These are phyloP conservation scores for Neonectria magnoliae DNA, from an alignment of 2,329 filamentous ascomycete genomes.

Conservation along the genomic window DNA sequence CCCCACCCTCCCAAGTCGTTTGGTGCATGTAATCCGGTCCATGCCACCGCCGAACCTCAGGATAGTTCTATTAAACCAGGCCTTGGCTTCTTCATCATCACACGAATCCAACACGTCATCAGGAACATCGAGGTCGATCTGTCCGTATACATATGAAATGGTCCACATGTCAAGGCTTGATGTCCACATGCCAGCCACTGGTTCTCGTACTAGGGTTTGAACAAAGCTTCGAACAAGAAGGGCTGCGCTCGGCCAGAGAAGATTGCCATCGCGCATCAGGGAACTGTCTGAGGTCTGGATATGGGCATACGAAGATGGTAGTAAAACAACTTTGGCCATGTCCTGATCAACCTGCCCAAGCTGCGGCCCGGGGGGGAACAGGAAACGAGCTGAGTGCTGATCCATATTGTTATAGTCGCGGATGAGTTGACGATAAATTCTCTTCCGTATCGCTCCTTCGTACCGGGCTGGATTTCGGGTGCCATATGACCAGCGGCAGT, in stretches of 20 bases:
- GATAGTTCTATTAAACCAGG: background rate
- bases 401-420: background rate
- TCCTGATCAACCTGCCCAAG: background rate
- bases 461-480: background rate
- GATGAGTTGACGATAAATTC: background rate
- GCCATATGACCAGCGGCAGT: background rate
- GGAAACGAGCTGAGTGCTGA: background rate
- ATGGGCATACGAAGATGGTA: background rate
- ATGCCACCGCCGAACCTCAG: background rate
- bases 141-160: background rate
- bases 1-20: background rate
- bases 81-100: background rate
- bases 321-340: background rate
- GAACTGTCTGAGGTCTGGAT: background rate
- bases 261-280: background rate
- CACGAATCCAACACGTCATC: background rate
- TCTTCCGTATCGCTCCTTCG: background rate
- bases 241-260: background rate
- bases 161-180: background rate
- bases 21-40: background rate
- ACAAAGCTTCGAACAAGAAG: background rate
- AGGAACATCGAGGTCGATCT: background rate
- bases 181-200: background rate
- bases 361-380: too few species aligned
- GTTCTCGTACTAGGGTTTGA: background rate